Evolutionary conservation across 1,284 basidiomycete species (phyloP).

Genomic region (Rhodotorula sp.): DNA sequence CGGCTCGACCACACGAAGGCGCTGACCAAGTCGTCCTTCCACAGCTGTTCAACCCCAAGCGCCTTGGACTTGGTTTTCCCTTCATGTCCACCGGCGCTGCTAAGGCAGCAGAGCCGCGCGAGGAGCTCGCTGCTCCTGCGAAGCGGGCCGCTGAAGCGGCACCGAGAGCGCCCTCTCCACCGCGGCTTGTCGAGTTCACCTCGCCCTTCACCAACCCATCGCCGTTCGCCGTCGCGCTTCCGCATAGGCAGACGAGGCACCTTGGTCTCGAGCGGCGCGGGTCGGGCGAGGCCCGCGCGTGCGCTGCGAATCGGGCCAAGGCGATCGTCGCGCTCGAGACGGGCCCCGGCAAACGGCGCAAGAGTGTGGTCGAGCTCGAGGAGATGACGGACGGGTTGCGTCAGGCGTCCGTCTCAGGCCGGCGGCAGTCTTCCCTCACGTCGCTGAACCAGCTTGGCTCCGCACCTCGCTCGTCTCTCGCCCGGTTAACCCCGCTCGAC

Average conservation of each 20-base stretch:
- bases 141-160: not conserved
- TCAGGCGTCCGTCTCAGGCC: not conserved
- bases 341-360: slow-evolving; percentile 9
- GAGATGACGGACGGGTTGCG: not conserved
- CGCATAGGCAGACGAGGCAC: too few species aligned
- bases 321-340: slow-evolving; percentile 1
- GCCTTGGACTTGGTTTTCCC: not conserved
- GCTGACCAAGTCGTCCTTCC: not conserved
- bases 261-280: not conserved
- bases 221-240: slow-evolving; percentile 6
- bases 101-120: not conserved
- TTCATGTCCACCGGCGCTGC: not conserved
- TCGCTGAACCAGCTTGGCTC: not conserved
- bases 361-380: slow-evolving; percentile 23
- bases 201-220: slow-evolving; percentile 10
- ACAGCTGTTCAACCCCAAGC: slow-evolving; percentile 15
- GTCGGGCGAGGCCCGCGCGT: slow-evolving; percentile 1
- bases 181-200: not conserved
- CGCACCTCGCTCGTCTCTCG: not conserved
- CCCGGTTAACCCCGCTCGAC: not conserved
- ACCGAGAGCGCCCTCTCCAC: not conserved
- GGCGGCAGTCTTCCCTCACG: slow-evolving; percentile 6
- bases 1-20: not conserved
- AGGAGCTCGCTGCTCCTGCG: not conserved
- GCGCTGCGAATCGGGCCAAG: slow-evolving; percentile 2